Conservation (phyloP, 1,139 yeast species). For the Debaryomyces subglobosus region DNA sequence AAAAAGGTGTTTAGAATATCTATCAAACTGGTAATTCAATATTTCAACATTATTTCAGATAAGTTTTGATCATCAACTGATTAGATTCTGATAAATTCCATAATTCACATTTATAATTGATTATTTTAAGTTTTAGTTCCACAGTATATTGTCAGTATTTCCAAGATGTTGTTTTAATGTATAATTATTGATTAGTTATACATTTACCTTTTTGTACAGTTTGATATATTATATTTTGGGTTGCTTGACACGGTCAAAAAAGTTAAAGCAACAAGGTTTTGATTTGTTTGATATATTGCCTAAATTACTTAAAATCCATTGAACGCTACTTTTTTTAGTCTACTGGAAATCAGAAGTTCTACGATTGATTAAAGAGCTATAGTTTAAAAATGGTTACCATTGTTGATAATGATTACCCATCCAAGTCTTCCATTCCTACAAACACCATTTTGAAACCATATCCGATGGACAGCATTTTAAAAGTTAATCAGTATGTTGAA, state of each 20-base stretch:
- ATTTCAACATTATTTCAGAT: conserved; percentile 5
- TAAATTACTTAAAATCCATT: neutral
- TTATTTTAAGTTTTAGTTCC: conserved; percentile 1
- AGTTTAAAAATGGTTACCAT: conserved; percentile 10
- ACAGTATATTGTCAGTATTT: conserved; percentile 1
- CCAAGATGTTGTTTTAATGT: conserved; percentile 5
- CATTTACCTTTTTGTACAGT: conserved; percentile 1
- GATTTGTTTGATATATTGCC: neutral
- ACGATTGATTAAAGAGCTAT: conserved; percentile 7
- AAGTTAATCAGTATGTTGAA: conserved; percentile 4
- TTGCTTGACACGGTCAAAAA: conserved; percentile 1
- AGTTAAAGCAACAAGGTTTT: conserved; percentile 1
- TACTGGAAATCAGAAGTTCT: conserved; percentile 14
- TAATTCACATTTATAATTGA: neutral
- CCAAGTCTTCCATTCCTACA: conserved; percentile 11
- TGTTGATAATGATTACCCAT: conserved; percentile 8
- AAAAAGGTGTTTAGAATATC: neutral
- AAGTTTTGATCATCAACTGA: conserved; percentile 7
- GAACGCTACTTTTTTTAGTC: conserved; percentile 7
- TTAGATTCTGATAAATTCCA: conserved; percentile 3
- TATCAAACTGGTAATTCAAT: neutral
- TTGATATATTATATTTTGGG: conserved; percentile 7
- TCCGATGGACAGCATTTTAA: conserved; percentile 8
- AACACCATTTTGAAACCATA: conserved; percentile 4
- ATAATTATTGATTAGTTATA: conserved; percentile 1